Evolutionary conservation across 495 filamentous ascomycete genomes (phyloP).

Genomic region (Penicillium goetzii): DNA sequence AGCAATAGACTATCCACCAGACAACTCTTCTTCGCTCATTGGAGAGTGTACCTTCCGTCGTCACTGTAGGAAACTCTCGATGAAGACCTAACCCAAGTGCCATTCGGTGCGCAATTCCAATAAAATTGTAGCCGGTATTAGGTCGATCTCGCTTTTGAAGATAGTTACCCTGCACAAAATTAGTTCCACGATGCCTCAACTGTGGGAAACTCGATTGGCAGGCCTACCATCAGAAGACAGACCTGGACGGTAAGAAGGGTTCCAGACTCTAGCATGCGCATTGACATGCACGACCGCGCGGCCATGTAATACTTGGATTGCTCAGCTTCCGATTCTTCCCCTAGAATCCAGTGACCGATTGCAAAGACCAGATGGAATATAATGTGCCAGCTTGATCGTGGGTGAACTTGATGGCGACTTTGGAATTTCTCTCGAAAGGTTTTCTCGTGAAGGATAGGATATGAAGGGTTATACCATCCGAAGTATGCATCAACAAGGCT

Average conservation of each 20-base stretch:
- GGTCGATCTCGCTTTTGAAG: constrained; percentile 30
- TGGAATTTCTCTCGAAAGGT: background rate
- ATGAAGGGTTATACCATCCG: background rate
- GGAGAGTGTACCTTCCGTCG: background rate
- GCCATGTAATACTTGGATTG: background rate
- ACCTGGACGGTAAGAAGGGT: background rate
- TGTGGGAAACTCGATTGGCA: background rate
- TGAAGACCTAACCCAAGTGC: constrained; percentile 21
- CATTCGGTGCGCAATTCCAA: constrained; percentile 47
- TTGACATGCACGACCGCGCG: background rate
- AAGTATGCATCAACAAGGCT: background rate
- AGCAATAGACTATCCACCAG: constrained; percentile 1
- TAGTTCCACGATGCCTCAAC: background rate
- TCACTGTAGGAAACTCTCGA: background rate
- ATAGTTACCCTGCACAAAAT: constrained; percentile 15
- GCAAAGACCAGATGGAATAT: background rate
- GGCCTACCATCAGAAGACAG: background rate
- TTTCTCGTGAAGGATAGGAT: background rate
- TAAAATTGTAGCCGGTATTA: constrained; percentile 27
- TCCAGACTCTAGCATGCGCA: background rate
- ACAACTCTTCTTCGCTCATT: background rate
- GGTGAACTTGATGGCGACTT: background rate
- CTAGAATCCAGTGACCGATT: background rate
- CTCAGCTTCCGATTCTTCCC: background rate
- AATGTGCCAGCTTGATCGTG: background rate